phyloP scores from a whole-genome alignment of 176 grass and related monocot genomes.

The Bromus sterilis region DNA sequence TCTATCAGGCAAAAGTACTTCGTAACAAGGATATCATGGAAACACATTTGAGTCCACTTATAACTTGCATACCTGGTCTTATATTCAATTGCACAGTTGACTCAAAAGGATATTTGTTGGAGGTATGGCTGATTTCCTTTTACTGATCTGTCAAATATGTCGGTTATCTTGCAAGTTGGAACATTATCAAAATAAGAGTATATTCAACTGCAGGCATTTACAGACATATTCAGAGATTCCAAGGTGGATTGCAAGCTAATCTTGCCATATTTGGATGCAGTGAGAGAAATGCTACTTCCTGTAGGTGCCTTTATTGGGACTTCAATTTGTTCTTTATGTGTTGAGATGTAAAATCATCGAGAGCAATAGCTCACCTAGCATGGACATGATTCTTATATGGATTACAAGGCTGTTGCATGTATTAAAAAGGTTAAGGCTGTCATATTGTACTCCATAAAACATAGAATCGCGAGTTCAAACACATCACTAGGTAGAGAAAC shows the following conservation, averaged over 20 bases:
- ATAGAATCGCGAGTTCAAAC: background rate
- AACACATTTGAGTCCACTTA: constrained; percentile 46
- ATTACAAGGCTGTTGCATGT: background rate
- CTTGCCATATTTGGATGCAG: constrained; percentile 45
- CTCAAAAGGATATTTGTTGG: constrained; percentile 51
- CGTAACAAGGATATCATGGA: constrained; percentile 55
- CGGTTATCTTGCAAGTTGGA: constrained; percentile 8
- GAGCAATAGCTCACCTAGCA: background rate
- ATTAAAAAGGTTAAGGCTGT: background rate
- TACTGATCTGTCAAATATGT: background rate
- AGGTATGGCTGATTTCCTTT: constrained; percentile 39
- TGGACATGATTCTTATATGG: background rate
- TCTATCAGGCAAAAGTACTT: constrained; percentile 27
- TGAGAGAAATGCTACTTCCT: constrained; percentile 51
- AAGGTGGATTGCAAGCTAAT: constrained; percentile 67
- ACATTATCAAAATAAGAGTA: constrained; percentile 17
- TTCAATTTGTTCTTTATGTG: background rate
- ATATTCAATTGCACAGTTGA: constrained; percentile 36
- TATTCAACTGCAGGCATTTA: constrained; percentile 63
- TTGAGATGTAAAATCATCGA: background rate
- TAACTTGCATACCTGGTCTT: constrained; percentile 41
- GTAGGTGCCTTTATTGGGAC: constrained; percentile 35
- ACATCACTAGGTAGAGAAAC: background rate
- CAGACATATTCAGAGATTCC: constrained; percentile 52
- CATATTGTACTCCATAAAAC: background rate